Evolutionary conservation across 2,329 filamentous ascomycete genomes (phyloP).

Genomic region (Sclerotinia subarctica): DNA sequence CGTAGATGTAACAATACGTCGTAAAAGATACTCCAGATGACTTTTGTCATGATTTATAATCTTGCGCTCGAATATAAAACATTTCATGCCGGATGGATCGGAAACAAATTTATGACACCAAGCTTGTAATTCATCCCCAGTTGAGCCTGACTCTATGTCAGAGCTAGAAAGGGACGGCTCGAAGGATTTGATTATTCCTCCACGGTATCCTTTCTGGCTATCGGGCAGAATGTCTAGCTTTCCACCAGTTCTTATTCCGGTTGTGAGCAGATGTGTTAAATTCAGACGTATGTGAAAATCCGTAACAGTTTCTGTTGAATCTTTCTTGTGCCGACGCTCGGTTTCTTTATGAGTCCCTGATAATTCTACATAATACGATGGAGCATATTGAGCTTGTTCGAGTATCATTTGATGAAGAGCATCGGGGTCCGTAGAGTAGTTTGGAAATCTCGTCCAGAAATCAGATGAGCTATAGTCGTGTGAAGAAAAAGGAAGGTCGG

Average conservation of each 20-base stretch:
- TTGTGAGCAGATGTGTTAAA: conserved; percentile 55
- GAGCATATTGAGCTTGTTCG: conserved; percentile 33
- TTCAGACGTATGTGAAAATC: conserved; percentile 61
- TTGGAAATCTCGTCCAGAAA: conserved; percentile 33
- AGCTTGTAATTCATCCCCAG: conserved; percentile 21
- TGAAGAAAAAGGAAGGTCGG: conserved; percentile 31
- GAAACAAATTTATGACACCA: conserved; percentile 70
- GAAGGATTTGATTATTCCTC: conserved; percentile 54
- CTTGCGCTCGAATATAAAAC: conserved; percentile 50
- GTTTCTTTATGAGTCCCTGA: conserved; percentile 38
- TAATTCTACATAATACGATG: conserved; percentile 35
- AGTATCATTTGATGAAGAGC: conserved; percentile 32
- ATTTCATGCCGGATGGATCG: conserved; percentile 55
- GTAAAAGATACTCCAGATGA: conserved; percentile 49
- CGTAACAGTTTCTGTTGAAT: conserved; percentile 48
- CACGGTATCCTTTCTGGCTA: conserved; percentile 60
- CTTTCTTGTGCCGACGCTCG: conserved; percentile 40
- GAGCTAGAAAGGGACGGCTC: conserved; percentile 45
- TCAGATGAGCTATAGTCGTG: conserved; percentile 30
- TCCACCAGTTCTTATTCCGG: conserved; percentile 43
- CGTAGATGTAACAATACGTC: conserved; percentile 56
- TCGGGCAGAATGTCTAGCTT: conserved; percentile 54
- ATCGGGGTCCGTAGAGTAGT: conserved; percentile 30
- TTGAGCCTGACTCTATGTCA: conserved; percentile 21
- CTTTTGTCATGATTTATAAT: conserved; percentile 61